These are phyloP conservation scores for Hypoxylon perforatum DNA, from an alignment of 495 filamentous ascomycete genomes.

Conservation along the genomic window DNA sequence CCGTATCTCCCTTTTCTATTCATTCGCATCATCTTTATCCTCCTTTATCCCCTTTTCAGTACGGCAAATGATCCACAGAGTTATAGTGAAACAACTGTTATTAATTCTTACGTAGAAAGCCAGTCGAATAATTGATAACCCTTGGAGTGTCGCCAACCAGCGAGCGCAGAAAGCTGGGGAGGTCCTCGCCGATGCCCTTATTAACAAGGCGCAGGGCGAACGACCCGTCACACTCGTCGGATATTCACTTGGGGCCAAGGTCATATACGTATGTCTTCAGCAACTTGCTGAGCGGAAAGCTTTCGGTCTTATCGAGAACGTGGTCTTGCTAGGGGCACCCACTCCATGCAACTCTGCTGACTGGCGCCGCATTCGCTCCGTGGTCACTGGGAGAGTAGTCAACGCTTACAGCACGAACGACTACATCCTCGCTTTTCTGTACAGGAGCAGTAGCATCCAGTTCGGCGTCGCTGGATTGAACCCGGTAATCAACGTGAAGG, in stretches of 20 bases:
- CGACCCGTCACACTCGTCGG: constrained; percentile 89
- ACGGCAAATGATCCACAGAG: too few relatives aligned
- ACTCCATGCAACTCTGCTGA: constrained; percentile 66
- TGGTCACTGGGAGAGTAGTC: constrained; percentile 66
- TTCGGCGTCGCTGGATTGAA: constrained; percentile 68
- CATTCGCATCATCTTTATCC: not conserved
- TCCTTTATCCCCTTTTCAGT: not conserved
- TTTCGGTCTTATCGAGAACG: constrained; percentile 89
- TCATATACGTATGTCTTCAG: constrained; percentile 85
- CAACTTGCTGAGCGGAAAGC: constrained; percentile 78
- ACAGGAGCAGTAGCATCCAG: constrained; percentile 66
- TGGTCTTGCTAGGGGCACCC: constrained; percentile 85
- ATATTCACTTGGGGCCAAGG: constrained; percentile 89
- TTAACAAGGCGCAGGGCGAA: constrained; percentile 91
- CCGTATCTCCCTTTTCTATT: constrained; percentile 48
- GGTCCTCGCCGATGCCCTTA: constrained; percentile 87
- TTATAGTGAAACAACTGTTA: too few relatives aligned
- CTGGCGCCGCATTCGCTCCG: constrained; percentile 67
- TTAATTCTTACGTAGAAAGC: constrained; percentile 83
- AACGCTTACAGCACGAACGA: constrained; percentile 71
- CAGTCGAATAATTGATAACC: constrained; percentile 86
- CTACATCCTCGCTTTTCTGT: constrained; percentile 70
- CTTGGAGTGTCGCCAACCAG: constrained; percentile 85
- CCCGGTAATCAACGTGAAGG: constrained; percentile 62
- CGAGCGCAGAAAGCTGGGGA: constrained; percentile 89